Base-by-base conservation (phyloP, 768 basidiomycete species). In the Saitozyma podzolica region DNA sequence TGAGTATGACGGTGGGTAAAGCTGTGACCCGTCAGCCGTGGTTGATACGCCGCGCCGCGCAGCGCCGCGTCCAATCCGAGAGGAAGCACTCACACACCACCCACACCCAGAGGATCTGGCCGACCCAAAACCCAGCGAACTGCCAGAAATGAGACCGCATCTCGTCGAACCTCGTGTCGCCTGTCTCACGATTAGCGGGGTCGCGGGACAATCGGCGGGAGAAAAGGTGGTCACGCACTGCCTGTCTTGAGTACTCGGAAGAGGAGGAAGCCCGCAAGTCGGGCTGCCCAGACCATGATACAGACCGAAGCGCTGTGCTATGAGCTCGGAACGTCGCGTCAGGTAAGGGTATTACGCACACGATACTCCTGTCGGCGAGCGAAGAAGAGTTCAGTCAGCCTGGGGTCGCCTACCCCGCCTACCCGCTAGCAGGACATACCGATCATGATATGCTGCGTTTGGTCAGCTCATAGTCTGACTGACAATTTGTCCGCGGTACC, bases 191-290 rank as follows among this genome's bases (percentile, higher is more conserved):
- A 2, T 29, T 5, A 29, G 29, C 29, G 29, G 29, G 29, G 6
- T 58, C 37, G 47, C 17, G 19, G 51, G 19, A 52, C 11, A 52
- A 51, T 57, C 13, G 16, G 17, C 14, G 48, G 48, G 9, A 49
- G 6, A 17, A 54, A n/a, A 37, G 49, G 16, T 8, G 29, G 55
- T 1, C 14, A 65, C 73, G 65, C 47, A 66, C 83, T 85, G 1
- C 87, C 87, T 8, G 82, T 85, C 70, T 86, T 87, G 50, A 89
- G 70, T 6, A 89, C 87, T n/a, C 88, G 84, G 78, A 85, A 86
- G 37, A 88, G 82, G 6, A 88, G 80, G 77, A 88, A 89, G 0
- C 85, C 87, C 83, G 84, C 85, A 16, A 88, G 55, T 40, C 87
- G 78, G 11, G 82, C 75, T 0, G 87, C 85, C 88, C 88, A 89